Conservation (phyloP, 179 eudicot species). For the Beta lomatogona region DNA sequence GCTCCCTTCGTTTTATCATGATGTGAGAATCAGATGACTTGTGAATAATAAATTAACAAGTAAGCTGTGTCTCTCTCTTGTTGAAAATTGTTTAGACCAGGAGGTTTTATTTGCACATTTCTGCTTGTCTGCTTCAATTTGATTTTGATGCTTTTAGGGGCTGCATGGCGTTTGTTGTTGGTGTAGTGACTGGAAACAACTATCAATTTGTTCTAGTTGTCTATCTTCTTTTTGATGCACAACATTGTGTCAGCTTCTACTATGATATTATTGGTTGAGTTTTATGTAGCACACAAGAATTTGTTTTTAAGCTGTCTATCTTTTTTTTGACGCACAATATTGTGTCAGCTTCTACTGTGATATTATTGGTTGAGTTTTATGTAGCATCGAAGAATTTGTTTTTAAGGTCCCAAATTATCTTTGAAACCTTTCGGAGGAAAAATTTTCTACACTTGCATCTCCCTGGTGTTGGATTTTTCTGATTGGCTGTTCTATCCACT, state of each 20-base stretch:
- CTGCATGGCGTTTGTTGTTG: not conserved
- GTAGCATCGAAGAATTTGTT: not conserved
- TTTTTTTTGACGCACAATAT: not conserved
- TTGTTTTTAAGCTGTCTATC: not conserved
- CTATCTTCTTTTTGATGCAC: not conserved
- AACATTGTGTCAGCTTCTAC: not conserved
- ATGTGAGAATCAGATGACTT: not conserved
- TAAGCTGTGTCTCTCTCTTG: not conserved
- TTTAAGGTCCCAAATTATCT: not conserved
- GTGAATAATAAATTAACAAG: not conserved
- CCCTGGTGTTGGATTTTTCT: conserved; percentile 9
- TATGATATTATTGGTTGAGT: not conserved
- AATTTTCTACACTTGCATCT: not conserved
- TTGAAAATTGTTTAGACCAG: not conserved
- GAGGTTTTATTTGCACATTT: not conserved
- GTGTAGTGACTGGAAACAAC: not conserved
- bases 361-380: not conserved
- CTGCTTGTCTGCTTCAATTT: not conserved
- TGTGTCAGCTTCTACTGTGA: not conserved
- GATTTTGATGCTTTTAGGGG: not conserved
- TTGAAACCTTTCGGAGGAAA: not conserved
- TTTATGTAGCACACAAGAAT: too few species aligned
- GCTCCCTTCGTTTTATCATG: not conserved
- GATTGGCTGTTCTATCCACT: not conserved
- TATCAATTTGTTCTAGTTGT: not conserved